phyloP scores from a whole-genome alignment of 306 rosid species.

The Lagenaria siceraria region DNA sequence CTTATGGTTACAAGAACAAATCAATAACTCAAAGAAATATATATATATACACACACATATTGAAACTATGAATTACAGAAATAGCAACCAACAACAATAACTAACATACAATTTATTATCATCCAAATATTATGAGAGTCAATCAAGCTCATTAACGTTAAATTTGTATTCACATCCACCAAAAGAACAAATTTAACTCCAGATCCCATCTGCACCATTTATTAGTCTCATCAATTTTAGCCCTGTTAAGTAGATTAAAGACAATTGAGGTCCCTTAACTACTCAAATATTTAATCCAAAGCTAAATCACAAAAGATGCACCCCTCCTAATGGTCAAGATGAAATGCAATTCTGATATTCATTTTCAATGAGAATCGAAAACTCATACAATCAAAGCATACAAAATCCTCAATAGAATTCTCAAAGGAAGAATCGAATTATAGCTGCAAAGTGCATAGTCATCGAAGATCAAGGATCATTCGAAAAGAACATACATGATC shows the following conservation, averaged over 20 bases:
- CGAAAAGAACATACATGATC: constrained; percentile 66
- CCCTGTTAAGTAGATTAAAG: not conserved
- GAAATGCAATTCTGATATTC: not conserved
- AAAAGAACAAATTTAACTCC: not conserved
- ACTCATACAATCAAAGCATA: not conserved
- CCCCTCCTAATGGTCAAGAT: not conserved
- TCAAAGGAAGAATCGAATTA: not conserved
- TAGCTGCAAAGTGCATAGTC: not conserved
- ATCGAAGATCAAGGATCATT: not conserved
- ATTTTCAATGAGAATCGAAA: not conserved
- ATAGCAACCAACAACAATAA: not conserved
- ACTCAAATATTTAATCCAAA: not conserved
- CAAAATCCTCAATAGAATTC: not conserved
- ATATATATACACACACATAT: not conserved
- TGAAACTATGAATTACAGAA: not conserved
- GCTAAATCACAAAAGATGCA: not conserved
- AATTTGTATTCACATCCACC: not conserved
- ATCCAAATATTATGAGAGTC: not conserved
- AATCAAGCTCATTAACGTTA: not conserved
- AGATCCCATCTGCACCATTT: not conserved
- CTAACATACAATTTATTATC: not conserved
- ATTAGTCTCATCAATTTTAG: not conserved
- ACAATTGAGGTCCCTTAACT: not conserved
- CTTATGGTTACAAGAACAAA: not conserved
- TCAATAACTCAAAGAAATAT: not conserved